phyloP scores from a whole-genome alignment of 495 filamentous ascomycete genomes.

The Xylaria sp. region DNA sequence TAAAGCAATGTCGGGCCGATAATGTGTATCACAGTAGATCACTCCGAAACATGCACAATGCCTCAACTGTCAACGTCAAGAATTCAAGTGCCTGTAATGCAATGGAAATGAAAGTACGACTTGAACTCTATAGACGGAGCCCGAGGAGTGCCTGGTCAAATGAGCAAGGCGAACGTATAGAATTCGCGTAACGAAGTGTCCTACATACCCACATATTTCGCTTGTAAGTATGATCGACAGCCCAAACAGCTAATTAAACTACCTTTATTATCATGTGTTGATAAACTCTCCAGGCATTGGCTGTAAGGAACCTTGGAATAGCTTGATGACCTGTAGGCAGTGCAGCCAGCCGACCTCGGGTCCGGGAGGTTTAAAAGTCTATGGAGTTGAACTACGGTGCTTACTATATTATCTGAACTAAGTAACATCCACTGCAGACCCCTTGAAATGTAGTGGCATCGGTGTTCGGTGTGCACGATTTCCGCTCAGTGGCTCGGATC shows the following conservation, averaged over 20 bases:
- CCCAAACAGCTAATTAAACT: neutral
- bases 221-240: neutral
- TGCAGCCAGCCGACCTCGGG: neutral
- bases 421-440: neutral
- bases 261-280: neutral
- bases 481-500: constrained; percentile 5
- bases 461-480: constrained; percentile 5
- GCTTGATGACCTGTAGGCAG: neutral
- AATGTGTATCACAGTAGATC: constrained; percentile 9
- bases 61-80: neutral
- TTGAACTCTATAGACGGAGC: neutral
- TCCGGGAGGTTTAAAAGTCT: neutral
- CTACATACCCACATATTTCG: neutral
- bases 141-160: neutral
- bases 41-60: neutral
- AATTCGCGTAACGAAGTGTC: neutral
- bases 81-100: neutral
- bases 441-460: neutral
- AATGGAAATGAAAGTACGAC: neutral
- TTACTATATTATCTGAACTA: no score
- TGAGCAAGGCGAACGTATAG: neutral
- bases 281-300: neutral
- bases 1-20: constrained; percentile 11
- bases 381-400: no score
- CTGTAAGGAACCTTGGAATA: neutral